Base-by-base conservation (phyloP, 139 green algal species). In the Trebouxia sp. region DNA sequence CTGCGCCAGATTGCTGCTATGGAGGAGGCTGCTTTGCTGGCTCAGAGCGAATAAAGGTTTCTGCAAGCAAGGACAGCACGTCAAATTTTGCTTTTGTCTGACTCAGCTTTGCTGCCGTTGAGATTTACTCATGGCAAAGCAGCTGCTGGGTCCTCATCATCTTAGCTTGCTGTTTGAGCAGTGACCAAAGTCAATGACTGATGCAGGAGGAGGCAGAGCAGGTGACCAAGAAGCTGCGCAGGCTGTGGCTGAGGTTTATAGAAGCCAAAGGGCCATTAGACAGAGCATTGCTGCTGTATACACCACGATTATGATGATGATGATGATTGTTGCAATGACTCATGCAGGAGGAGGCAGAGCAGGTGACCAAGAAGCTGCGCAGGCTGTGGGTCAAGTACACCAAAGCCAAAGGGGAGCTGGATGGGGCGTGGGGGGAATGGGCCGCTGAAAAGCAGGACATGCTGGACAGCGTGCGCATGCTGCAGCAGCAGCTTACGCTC, bases 401-500 rank as follows among this genome's bases (percentile, higher is more conserved):
- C 77, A 72, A 87, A 47, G 86, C 88, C 42, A 85, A 92, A 17
- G 55, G 51, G 15, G 89, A 93, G 79, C 79, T 93, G 30, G 87
- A 89, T 22, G 90, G 93, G 70, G 84, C 91, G 81, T 91, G 88
- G 70, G 81, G 82, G 14, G 90, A 94, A 55, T 95, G 91, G 76
- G 84, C 92, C 79, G 70, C 66, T 0, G 92, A 96, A 53, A 93
- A 94, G 76, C 88, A 92, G 84, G 87, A 94, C 62, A 78, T 95
- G 80, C 79, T 94, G 79, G 88, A 93, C 56, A 83, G 47, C 47
- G 82, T 93, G 26, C 89, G 91, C 65, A 85, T 90, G 75, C 85
- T 96, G 80, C 88, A 94, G 38, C 88, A 94, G 75, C 88, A 96
- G 81, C 90, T 95, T 85, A 84, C 89, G 69, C 87, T 96, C 14